Base-by-base conservation (phyloP, 345 rosid genomes). In the Citrus hindsii region DNA sequence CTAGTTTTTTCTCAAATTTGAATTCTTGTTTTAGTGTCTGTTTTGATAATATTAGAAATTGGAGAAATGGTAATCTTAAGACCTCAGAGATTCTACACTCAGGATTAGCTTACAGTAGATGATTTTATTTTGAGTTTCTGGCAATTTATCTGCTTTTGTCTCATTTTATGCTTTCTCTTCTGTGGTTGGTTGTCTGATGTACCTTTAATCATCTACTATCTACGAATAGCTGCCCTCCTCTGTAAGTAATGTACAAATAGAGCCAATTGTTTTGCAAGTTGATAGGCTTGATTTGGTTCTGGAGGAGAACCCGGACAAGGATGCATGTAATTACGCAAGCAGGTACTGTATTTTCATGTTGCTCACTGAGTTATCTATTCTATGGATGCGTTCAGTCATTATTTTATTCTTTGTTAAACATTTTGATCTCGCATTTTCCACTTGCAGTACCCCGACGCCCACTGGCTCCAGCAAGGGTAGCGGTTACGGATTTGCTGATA, bases 401-500 rank as follows among this genome's bases (percentile, higher is more conserved):
- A 6, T 64, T 38, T 42, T 58, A 72, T 67, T 69, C 63, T 59
- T 60, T 38, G 27, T 76, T 27, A 19, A 53, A 24, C 9, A n/a
- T 12, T 24, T 51, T 71, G 69, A 19, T 67, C 71, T 80, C 24
- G 30, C 68, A 67, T 77, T 69, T 58, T 28, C 42, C 9, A 35
- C 40, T 32, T 89, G 83, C 91, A 96, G 98, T 82, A 1, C 70
- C 25, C 94, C 86, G 76, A 84, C 93, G 51, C 82, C 93, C 33
- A 70, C 91, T 69, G 84, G 86, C 85, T 79, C 98, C 53, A 89
- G 80, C 78, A 94, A 90, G 88, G 88, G 95, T 71, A 88, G 89
- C 14, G 95, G 99, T 76, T 96, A 96, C 78, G 99, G 99, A 77
- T 94, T 92, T 85, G 98, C 99, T 51, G 99, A 96, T 81, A 96